Evolutionary conservation across 2,329 filamentous ascomycete species (phyloP).

Genomic region (Cladosporium sp.): DNA sequence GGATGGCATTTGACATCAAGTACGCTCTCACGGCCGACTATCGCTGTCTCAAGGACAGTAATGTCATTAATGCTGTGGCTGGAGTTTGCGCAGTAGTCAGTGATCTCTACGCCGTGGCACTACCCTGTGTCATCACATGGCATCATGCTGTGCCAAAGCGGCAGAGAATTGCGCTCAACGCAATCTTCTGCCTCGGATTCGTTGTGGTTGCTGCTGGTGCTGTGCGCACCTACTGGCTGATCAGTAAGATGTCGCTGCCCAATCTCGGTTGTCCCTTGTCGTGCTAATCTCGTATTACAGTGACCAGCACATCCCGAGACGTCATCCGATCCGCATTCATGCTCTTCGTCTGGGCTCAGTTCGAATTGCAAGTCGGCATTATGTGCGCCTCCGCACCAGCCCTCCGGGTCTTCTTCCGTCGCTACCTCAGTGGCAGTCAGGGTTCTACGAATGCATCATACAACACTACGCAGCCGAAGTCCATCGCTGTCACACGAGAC

Average conservation of each 20-base stretch:
- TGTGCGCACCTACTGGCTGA: constrained; percentile 36
- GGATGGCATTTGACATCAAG: constrained; percentile 32
- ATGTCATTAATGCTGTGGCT: constrained; percentile 34
- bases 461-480: neutral
- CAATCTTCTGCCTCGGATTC: constrained; percentile 42
- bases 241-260: neutral
- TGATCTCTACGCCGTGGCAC: constrained; percentile 38
- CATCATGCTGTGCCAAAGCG: constrained; percentile 39
- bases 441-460: neutral
- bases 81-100: constrained; percentile 37
- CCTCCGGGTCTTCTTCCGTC: constrained; percentile 22
- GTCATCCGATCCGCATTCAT: constrained; percentile 24
- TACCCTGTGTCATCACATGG: constrained; percentile 44
- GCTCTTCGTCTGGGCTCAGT: constrained; percentile 24
- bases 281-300: constrained; percentile 8
- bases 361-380: constrained; percentile 26
- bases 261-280: neutral
- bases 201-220: constrained; percentile 36
- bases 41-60: constrained; percentile 35
- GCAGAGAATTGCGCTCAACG: constrained; percentile 44
- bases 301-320: constrained; percentile 15
- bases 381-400: constrained; percentile 27
- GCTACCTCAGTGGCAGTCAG: constrained; percentile 14
- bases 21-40: constrained; percentile 32
- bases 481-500: constrained; percentile 1